A percentile compares a stretch with the other conserved stretches of the same genome.
phyloP scores from a whole-genome alignment of 2,329 filamentous ascomycete genomes.

The Exophiala calicioides region DNA sequence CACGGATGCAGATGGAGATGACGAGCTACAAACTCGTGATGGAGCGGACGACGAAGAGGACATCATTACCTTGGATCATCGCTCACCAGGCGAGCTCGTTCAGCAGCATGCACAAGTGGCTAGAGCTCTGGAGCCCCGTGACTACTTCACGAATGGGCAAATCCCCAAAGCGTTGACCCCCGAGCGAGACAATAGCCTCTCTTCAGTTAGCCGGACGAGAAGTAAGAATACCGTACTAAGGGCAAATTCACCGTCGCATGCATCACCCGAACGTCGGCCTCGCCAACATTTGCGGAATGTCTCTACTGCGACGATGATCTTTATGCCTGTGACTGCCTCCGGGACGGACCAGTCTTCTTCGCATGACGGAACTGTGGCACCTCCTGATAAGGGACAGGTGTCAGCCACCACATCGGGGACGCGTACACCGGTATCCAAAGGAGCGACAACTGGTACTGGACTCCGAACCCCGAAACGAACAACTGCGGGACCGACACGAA shows the following conservation, averaged over 20 bases:
- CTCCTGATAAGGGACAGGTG: constrained; percentile 2
- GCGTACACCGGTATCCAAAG: constrained; percentile 29
- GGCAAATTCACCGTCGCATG: constrained; percentile 7
- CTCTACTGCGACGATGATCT: constrained; percentile 82
- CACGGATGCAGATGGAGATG: constrained; percentile 84
- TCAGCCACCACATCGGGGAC: constrained; percentile 31
- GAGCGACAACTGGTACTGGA: constrained; percentile 29
- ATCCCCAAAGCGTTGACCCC: not conserved
- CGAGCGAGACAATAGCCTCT: not conserved
- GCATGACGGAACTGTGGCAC: constrained; percentile 4
- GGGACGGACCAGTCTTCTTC: constrained; percentile 22
- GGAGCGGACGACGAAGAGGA: constrained; percentile 61
- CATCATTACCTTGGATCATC: constrained; percentile 21
- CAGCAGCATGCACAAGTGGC: not conserved
- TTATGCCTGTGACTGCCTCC: constrained; percentile 62
- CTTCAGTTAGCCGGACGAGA: constrained; percentile 1
- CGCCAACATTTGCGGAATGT: constrained; percentile 68
- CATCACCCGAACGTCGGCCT: constrained; percentile 28
- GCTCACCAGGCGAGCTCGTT: constrained; percentile 2
- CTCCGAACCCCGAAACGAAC: constrained; percentile 48
- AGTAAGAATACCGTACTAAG: not conserved
- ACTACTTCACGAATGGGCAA: constrained; percentile 14
- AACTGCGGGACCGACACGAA: constrained; percentile 41
- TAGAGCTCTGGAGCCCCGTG: not conserved
- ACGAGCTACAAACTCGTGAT: constrained; percentile 82